Evolutionary conservation across 2,329 filamentous ascomycete species (phyloP).

Genomic region (Fusarium sp.): DNA sequence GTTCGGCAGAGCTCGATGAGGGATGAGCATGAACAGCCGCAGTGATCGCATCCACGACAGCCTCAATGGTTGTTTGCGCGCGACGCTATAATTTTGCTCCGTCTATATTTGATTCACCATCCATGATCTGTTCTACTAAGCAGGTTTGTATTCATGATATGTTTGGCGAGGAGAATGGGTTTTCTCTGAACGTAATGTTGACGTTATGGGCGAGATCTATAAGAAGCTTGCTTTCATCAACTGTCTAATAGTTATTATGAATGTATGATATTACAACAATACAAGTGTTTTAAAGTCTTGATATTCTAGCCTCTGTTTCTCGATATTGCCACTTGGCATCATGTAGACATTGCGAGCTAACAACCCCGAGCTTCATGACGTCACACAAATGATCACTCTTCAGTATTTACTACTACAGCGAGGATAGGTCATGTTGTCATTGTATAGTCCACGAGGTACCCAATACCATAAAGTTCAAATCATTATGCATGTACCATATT

Average conservation of each 20-base stretch:
- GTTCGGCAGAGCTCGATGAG: background rate
- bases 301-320: background rate
- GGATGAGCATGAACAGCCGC: background rate
- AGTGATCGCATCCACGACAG: background rate
- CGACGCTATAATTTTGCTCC: slow-evolving; percentile 5
- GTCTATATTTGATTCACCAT: slow-evolving; percentile 8
- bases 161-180: background rate
- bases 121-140: background rate
- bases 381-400: background rate
- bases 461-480: background rate
- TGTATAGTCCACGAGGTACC: background rate
- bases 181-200: slow-evolving; percentile 7
- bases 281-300: background rate
- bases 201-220: background rate
- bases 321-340: background rate
- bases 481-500: background rate
- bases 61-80: background rate
- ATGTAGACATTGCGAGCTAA: background rate
- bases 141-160: slow-evolving; percentile 14
- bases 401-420: background rate
- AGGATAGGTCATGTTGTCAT: background rate
- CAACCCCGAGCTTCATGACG: background rate
- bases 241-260: slow-evolving; percentile 29
- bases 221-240: background rate
- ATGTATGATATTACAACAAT: slow-evolving; percentile 24